Base-by-base conservation (phyloP, 371 early-diverging fungal genomes). In the Syncephalis fuscata region DNA sequence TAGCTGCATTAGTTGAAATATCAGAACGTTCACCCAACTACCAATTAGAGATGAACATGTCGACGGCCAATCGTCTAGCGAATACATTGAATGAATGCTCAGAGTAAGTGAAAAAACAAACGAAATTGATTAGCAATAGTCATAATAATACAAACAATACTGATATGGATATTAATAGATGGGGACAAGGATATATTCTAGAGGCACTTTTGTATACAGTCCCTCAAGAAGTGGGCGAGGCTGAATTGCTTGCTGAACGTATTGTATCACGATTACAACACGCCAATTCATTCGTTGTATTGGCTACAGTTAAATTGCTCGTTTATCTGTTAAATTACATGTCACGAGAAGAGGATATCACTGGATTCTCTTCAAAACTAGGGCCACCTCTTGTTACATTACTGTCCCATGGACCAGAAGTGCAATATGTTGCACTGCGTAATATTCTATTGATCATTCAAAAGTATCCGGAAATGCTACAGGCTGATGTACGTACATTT, bases 31-130 rank as follows among this genome's bases (percentile, higher is more conserved):
- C 85, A n/a, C 71, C 66, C 44, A 77, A 80, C 39, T 79, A 87
- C 48, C 69, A 84, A 41, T 83, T 94, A 50, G 72, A 75, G 48
- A 67, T 94, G 46, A 93, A 82, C 54, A 71, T 70, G 53, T 64
- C 70, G 27, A 76, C 84, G 27, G 80, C 89, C 37, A 77, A 77
- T 61, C 94, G 94, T 62, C 71, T 96, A 56, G 66, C 91, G 46
- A 80, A 87, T 17, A 95, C 96, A 1, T 56, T 98, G 49, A 94
- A 94, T 62, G 94, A 95, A 64, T 98, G 96, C 70, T 87, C 88
- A 38, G 88, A 95, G 84, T 82, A 68, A 58, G 65, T 56, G n/a
- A n/a, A n/a, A n/a, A n/a, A n/a, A n/a, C n/a, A n/a, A n/a, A n/a
- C n/a, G n/a, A n/a, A n/a, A n/a, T 49, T 25, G 5, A 10, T 45